Evolutionary conservation across 805 yeast genomes (phyloP).

Genomic region (Monosporozyma aquatica): DNA sequence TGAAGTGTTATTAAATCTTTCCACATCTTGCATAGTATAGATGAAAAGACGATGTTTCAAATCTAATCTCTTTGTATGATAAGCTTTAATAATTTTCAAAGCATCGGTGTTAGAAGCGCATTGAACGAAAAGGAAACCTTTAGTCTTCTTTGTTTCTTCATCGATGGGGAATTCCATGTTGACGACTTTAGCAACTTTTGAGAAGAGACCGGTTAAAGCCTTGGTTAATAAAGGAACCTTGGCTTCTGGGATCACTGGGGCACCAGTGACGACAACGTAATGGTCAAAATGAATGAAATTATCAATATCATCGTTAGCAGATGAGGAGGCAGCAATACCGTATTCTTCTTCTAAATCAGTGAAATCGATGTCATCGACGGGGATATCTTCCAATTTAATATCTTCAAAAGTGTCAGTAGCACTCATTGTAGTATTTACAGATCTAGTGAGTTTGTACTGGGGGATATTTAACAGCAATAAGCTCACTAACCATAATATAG

Average conservation of each 20-base stretch:
- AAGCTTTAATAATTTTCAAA: slow-evolving; percentile 64
- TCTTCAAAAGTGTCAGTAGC: slow-evolving; percentile 22
- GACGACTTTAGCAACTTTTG: slow-evolving; percentile 65
- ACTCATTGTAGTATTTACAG: too few relatives aligned
- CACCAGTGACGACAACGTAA: slow-evolving; percentile 85
- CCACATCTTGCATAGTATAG: slow-evolving; percentile 75
- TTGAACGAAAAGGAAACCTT: slow-evolving; percentile 82
- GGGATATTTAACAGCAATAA: too few relatives aligned
- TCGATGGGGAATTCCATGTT: slow-evolving; percentile 76
- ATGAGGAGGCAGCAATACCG: slow-evolving; percentile 35
- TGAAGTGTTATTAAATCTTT: slow-evolving; percentile 56
- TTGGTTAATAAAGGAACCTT: slow-evolving; percentile 77
- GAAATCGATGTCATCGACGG: slow-evolving; percentile 65
- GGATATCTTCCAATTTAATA: slow-evolving; percentile 38
- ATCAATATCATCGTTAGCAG: slow-evolving; percentile 20
- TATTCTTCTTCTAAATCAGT: slow-evolving; percentile 76
- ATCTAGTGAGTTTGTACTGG: too few relatives aligned
- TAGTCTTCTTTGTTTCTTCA: slow-evolving; percentile 61
- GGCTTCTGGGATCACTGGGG: slow-evolving; percentile 87
- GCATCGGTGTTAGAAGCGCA: slow-evolving; percentile 61
- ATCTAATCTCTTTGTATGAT: slow-evolving; percentile 87
- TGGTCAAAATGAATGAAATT: slow-evolving; percentile 53
- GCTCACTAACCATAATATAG: too few relatives aligned
- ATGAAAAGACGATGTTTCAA: slow-evolving; percentile 83
- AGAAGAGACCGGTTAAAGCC: slow-evolving; percentile 74